These are phyloP conservation scores for Nothophaeocryptopus gaeumannii DNA, from an alignment of 2,329 filamentous ascomycete genomes.

Conservation along the genomic window DNA sequence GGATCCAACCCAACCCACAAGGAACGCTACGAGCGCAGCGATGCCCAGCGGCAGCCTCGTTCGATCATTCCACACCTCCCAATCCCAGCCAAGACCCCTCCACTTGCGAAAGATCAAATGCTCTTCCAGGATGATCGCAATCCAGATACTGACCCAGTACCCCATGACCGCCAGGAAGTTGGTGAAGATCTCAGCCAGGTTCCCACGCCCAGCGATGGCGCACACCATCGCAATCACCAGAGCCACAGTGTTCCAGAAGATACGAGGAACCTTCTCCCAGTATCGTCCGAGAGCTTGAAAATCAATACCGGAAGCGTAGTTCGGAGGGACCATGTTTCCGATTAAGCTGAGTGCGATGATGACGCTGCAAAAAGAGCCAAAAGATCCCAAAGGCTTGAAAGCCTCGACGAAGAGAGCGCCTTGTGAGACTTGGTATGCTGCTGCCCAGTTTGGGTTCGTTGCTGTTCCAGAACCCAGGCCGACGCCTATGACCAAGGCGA, in stretches of 20 bases:
- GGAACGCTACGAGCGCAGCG: slow-evolving; percentile 60
- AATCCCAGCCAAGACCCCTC: slow-evolving; percentile 52
- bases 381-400: slow-evolving; percentile 57
- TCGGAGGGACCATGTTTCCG: slow-evolving; percentile 63
- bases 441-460: slow-evolving; percentile 52
- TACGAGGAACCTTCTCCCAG: slow-evolving; percentile 58
- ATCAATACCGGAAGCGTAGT: slow-evolving; percentile 64
- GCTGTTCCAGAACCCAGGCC: slow-evolving; percentile 60
- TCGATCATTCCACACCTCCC: slow-evolving; percentile 60
- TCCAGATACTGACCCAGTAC: slow-evolving; percentile 66
- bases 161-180: slow-evolving; percentile 68
- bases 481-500: slow-evolving; percentile 61
- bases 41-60: slow-evolving; percentile 60
- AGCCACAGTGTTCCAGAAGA: slow-evolving; percentile 62
- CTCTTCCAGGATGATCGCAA: slow-evolving; percentile 61
- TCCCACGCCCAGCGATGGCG: slow-evolving; percentile 59
- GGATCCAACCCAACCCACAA: slow-evolving; percentile 63
- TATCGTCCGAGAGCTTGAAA: slow-evolving; percentile 64
- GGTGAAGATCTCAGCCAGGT: slow-evolving; percentile 63
- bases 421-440: slow-evolving; percentile 57
- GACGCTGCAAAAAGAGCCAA: slow-evolving; percentile 66
- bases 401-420: slow-evolving; percentile 64
- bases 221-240: slow-evolving; percentile 63
- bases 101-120: slow-evolving; percentile 59
- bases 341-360: slow-evolving; percentile 63